These are phyloP conservation scores for Ogataea parapolymorpha DNA, from an alignment of 805 yeast species.

Conservation along the genomic window DNA sequence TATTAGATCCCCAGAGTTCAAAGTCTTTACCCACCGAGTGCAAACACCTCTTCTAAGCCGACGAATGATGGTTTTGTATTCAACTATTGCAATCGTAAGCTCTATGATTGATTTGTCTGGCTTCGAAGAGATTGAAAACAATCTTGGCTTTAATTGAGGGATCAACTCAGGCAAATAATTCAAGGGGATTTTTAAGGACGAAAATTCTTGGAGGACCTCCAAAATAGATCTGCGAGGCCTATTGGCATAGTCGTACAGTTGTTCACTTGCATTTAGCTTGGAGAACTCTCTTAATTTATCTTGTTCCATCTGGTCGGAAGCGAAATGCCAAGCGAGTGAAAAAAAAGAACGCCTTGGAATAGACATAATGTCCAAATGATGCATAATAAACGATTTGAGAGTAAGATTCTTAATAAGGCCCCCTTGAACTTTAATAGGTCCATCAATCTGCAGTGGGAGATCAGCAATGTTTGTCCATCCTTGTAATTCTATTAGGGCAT, in stretches of 20 bases:
- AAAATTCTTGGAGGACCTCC: slow-evolving; percentile 82
- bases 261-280: slow-evolving; percentile 69
- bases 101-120: slow-evolving; percentile 47
- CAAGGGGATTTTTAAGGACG: slow-evolving; percentile 69
- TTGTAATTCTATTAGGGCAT: slow-evolving; percentile 62
- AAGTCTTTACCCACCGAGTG: slow-evolving; percentile 63
- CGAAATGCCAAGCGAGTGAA: slow-evolving; percentile 68
- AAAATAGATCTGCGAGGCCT: slow-evolving; percentile 85
- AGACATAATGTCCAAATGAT: slow-evolving; percentile 78
- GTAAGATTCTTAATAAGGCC: slow-evolving; percentile 63
- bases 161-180: slow-evolving; percentile 72
- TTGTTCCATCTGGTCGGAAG: slow-evolving; percentile 66
- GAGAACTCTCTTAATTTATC: slow-evolving; percentile 77
- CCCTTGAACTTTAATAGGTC: slow-evolving; percentile 37
- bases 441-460: slow-evolving; percentile 40
- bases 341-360: slow-evolving; percentile 87
- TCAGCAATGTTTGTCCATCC: slow-evolving; percentile 76
- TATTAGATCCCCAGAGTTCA: slow-evolving; percentile 47
- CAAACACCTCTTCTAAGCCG: slow-evolving; percentile 78
- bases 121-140: slow-evolving; percentile 78
- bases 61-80: slow-evolving; percentile 77
- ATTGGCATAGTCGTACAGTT: slow-evolving; percentile 85
- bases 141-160: slow-evolving; percentile 76
- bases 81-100: slow-evolving; percentile 78
- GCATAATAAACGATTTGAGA: slow-evolving; percentile 63